Base-by-base conservation (phyloP, 2,329 filamentous ascomycete species). In the Fusarium begoniae region DNA sequence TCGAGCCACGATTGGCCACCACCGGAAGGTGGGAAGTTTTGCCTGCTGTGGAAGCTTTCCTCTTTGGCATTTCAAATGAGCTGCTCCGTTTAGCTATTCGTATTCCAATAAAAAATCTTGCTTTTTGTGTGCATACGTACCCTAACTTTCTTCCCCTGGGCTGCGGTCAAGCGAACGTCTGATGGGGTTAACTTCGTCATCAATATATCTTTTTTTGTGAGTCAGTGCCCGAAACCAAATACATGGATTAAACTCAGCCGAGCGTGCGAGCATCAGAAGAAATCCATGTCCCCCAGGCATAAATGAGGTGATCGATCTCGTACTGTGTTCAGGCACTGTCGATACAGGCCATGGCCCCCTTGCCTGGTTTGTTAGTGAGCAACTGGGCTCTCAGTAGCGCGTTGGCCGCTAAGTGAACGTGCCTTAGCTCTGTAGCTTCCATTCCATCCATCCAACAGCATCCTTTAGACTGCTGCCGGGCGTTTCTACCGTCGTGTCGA, bases 291-390 rank as follows among this genome's bases (percentile, higher is more conserved):
- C 60, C 41, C 63, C 68, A 67, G 62, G 62, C 50, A 69, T 69
- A 63, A 69, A 70, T 71, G 67, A 72, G 69, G 69, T 72, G 69
- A 72, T 63, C 71, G 71, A 74, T 74, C 71, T 74, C 66, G 50
- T 61, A 74, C 71, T 74, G 71, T 74, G 71, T 74, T 74, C 71
- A 74, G 51, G 37, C 70, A 73, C 71, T 72, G 71, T 74, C 37
- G 40, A 60, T 63, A 56, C 24, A 54, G 54, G 38, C 48, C 70
- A 66, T 28, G n/a, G 17, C 48, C 48, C 64, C 70, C 70, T 63
- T 70, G 71, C 66, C 54, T 51, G 66, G 37, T 22, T 60, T 74
- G 53, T 63, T 74, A 63, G 70, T 65, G 70, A 50, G 60, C 44
- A 70, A 38, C 35, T 26, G 58, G 67, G 26, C 61, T 64, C 45